Evolutionary conservation across 306 rosid species (phyloP).

Genomic region (Alnus rubra): DNA sequence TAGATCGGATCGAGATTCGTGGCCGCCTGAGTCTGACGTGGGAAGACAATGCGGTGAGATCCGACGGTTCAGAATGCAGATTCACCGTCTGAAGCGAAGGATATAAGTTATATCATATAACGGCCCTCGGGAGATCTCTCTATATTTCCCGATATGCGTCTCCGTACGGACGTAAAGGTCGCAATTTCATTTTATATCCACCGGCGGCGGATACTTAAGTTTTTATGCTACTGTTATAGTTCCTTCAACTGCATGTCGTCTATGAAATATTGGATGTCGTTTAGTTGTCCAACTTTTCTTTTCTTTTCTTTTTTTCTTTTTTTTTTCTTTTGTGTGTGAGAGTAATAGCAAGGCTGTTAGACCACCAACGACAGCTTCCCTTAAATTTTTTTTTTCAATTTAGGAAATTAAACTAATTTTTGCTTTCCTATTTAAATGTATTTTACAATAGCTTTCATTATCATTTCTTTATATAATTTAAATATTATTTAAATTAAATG

Average conservation of each 20-base stretch:
- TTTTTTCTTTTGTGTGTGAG: neutral
- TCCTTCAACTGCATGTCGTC: neutral
- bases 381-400: too few species aligned
- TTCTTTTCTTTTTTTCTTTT: neutral
- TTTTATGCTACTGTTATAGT: neutral
- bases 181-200: neutral
- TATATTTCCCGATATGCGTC: neutral
- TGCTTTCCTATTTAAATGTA: too few species aligned
- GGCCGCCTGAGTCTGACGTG: slow-evolving; percentile 24
- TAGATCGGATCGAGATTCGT: slow-evolving; percentile 34
- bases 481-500: too few species aligned
- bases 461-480: too few species aligned
- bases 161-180: neutral
- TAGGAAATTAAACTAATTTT: too few species aligned
- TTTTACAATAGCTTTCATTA: too few species aligned
- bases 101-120: neutral
- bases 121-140: slow-evolving; percentile 41
- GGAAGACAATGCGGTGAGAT: slow-evolving; percentile 21
- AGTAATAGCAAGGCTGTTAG: too few species aligned
- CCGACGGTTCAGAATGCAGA: slow-evolving; percentile 51
- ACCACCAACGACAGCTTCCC: too few species aligned
- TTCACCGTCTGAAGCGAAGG: slow-evolving; percentile 19
- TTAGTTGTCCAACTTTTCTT: neutral
- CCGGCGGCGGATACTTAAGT: neutral
- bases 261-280: neutral